Percentiles rank a stretch among this genome's conserved stretches.
Conservation (phyloP, 495 filamentous ascomycete species). For the Penicillium paxilli region DNA sequence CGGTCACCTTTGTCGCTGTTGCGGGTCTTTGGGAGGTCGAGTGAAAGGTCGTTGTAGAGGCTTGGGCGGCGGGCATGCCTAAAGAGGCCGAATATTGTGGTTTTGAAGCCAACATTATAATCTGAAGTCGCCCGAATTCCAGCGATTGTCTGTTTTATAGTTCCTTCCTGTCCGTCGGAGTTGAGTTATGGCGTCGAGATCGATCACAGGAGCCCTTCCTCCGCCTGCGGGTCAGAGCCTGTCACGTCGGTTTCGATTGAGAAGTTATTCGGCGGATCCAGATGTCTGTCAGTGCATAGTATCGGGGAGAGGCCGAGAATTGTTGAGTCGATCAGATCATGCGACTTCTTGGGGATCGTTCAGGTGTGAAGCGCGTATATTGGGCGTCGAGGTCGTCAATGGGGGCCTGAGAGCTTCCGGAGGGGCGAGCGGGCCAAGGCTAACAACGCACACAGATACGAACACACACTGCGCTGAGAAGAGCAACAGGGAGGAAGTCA, state of each 20-base stretch:
- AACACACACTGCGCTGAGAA: background rate
- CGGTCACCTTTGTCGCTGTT: constrained; percentile 54
- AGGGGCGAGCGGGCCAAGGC: background rate
- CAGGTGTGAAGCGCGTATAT: background rate
- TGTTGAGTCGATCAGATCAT: constrained; percentile 9
- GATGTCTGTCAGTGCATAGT: constrained; percentile 23
- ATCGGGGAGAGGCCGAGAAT: constrained; percentile 1
- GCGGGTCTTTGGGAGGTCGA: constrained; percentile 50
- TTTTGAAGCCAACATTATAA: constrained; percentile 83
- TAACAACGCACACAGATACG: background rate
- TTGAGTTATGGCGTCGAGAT: background rate
- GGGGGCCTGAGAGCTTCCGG: background rate
- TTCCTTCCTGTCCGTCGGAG: background rate
- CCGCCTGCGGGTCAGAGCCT: constrained; percentile 7
- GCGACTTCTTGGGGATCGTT: background rate
- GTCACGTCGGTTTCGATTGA: constrained; percentile 9
- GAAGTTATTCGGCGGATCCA: constrained; percentile 5
- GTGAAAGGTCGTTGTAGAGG: constrained; percentile 54
- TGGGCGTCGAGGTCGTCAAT: background rate
- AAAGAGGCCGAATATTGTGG: constrained; percentile 68
- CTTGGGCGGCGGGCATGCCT: constrained; percentile 56
- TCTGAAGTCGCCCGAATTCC: background rate
- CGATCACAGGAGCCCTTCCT: constrained; percentile 10
- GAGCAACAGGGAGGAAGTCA: background rate
- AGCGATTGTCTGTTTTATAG: background rate